These are phyloP conservation scores for Cenococcum geophilum DNA, from an alignment of 495 filamentous ascomycete species.

Conservation along the genomic window DNA sequence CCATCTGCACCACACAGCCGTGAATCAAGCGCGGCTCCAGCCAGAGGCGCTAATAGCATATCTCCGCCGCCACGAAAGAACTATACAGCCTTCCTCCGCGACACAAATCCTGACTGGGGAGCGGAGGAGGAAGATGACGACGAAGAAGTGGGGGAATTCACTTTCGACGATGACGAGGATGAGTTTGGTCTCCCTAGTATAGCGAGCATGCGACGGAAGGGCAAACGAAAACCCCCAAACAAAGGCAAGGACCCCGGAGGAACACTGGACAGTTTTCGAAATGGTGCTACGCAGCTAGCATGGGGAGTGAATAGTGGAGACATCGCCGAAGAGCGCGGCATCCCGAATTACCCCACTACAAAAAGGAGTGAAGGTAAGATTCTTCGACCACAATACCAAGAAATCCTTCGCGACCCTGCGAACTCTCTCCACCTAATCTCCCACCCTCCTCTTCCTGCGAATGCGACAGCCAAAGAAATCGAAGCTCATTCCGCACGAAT, in stretches of 20 bases:
- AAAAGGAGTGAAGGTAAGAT: slow-evolving; percentile 91
- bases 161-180: slow-evolving; percentile 82
- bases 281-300: slow-evolving; percentile 12
- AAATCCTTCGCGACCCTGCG: slow-evolving; percentile 88
- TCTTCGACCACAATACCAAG: slow-evolving; percentile 92
- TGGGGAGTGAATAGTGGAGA: slow-evolving; percentile 73
- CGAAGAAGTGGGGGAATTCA: slow-evolving; percentile 47
- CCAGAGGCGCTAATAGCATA: slow-evolving; percentile 37
- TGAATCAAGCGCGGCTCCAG: slow-evolving; percentile 47
- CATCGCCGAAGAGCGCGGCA: slow-evolving; percentile 83
- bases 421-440: slow-evolving; percentile 93
- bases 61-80: slow-evolving; percentile 56
- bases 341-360: slow-evolving; percentile 78
- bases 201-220: slow-evolving; percentile 74
- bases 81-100: slow-evolving; percentile 70
- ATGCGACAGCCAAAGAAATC: slow-evolving; percentile 74
- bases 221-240: slow-evolving; percentile 45
- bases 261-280: slow-evolving; percentile 1
- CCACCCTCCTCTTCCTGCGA: slow-evolving; percentile 67
- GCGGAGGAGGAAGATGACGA: slow-evolving; percentile 52
- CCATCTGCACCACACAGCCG: slow-evolving; percentile 45
- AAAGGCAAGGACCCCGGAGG: slow-evolving; percentile 48
- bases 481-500: slow-evolving; percentile 84
- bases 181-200: slow-evolving; percentile 91
- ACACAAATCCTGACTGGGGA: slow-evolving; percentile 71